Percentiles rank a stretch among this genome's conserved stretches.
Conservation (phyloP, 768 basidiomycete genomes). For the Mycena venus region DNA sequence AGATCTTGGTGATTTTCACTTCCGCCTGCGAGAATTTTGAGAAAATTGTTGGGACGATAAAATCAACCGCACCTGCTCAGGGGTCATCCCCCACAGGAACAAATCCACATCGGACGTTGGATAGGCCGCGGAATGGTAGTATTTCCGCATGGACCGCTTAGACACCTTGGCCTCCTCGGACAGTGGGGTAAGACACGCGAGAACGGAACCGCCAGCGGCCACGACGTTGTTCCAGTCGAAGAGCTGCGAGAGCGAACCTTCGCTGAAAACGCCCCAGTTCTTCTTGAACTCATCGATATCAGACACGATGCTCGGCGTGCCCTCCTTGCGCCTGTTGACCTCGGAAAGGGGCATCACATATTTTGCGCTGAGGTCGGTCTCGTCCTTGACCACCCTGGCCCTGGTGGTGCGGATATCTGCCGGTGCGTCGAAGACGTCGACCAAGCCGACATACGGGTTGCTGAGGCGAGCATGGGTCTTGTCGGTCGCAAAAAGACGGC, state of each 20-base stretch:
- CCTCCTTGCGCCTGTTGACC: constrained; percentile 60
- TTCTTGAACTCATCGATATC: constrained; percentile 71
- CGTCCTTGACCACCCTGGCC: constrained; percentile 60
- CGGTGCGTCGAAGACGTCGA: constrained; percentile 69
- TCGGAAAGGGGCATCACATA: constrained; percentile 68
- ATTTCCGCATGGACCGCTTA: constrained; percentile 69
- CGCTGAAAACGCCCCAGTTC: constrained; percentile 75
- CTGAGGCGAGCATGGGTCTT: constrained; percentile 57
- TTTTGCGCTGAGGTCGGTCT: constrained; percentile 59
- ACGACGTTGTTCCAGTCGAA: constrained; percentile 75
- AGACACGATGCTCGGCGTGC: constrained; percentile 61
- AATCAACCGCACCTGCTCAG: constrained; percentile 58
- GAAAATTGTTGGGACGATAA: background rate
- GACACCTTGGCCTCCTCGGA: constrained; percentile 62
- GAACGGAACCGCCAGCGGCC: constrained; percentile 72
- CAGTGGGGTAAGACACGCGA: constrained; percentile 68
- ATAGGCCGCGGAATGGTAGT: constrained; percentile 67
- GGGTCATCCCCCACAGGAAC: constrained; percentile 71
- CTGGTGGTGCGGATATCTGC: constrained; percentile 62
- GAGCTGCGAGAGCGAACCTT: constrained; percentile 71
- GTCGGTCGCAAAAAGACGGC: constrained; percentile 69
- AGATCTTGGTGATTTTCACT: constrained; percentile 69
- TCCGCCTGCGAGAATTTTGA: constrained; percentile 58
- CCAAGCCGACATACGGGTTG: constrained; percentile 68
- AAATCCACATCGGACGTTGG: constrained; percentile 75